These are phyloP conservation scores for Geotrichum candidum DNA, from an alignment of 1,139 yeast genomes.

Conservation along the genomic window DNA sequence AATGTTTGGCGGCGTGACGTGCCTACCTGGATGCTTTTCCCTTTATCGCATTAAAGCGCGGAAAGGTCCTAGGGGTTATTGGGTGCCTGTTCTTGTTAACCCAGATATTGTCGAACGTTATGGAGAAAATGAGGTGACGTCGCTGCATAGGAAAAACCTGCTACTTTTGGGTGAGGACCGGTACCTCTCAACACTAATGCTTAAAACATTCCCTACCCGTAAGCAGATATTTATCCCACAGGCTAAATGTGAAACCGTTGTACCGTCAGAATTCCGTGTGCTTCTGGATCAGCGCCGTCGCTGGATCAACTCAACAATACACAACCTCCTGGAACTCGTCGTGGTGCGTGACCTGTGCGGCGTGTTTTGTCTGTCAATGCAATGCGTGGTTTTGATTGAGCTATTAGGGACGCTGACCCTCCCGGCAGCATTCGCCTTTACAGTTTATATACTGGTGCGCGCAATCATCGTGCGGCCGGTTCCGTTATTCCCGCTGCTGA, in stretches of 20 bases:
- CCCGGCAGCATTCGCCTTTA: conserved; percentile 81
- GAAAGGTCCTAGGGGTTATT: conserved; percentile 40
- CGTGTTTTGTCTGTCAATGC: conserved; percentile 37
- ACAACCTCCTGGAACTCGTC: conserved; percentile 34
- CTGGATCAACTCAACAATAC: conserved; percentile 38
- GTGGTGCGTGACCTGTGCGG: conserved; percentile 35
- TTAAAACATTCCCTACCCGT: conserved; percentile 34
- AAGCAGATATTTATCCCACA: conserved; percentile 34
- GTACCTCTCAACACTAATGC: conserved; percentile 34
- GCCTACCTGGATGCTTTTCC: conserved; percentile 37
- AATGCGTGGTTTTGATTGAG: conserved; percentile 35
- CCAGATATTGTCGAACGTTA: conserved; percentile 34
- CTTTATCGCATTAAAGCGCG: conserved; percentile 50
- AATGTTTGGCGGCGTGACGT: conserved; percentile 37
- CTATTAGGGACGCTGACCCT: conserved; percentile 50
- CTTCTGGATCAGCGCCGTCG: conserved; percentile 36
- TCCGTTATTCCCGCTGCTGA: conserved; percentile 67
- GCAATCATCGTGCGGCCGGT: conserved; percentile 73
- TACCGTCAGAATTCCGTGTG: conserved; percentile 31
- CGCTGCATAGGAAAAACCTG: conserved; percentile 35
- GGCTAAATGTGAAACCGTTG: conserved; percentile 34
- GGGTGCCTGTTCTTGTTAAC: conserved; percentile 61
- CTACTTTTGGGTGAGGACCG: conserved; percentile 36
- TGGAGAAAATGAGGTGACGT: conserved; percentile 33
- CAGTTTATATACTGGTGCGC: conserved; percentile 65